Evolutionary conservation across 768 basidiomycete species (phyloP).

Genomic region (Cystobasidium onofrii): DNA sequence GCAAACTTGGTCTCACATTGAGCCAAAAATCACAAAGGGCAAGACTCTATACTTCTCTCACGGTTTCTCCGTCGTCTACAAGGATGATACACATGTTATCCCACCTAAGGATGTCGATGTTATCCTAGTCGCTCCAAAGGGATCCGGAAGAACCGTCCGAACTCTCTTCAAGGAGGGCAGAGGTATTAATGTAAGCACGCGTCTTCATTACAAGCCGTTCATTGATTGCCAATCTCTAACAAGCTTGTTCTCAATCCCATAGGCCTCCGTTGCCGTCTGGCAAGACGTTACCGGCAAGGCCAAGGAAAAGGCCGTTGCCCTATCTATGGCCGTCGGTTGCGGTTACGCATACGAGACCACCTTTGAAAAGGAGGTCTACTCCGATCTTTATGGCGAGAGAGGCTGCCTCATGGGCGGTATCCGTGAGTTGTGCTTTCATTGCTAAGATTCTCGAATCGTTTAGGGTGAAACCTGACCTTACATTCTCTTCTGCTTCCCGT

Average conservation of each 20-base stretch:
- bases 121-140: conserved; percentile 98
- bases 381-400: conserved; percentile 98
- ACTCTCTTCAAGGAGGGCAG: conserved; percentile 99
- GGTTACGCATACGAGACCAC: conserved; percentile 99
- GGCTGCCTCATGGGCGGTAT: conserved; percentile 58
- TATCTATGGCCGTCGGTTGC: conserved; percentile 88
- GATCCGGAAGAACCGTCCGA: conserved; percentile 95
- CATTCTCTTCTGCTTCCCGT: neutral
- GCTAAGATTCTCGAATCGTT: neutral
- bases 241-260: conserved; percentile 38
- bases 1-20: conserved; percentile 79
- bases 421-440: conserved; percentile 52
- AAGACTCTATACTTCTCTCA: conserved; percentile 99
- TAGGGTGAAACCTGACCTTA: no score
- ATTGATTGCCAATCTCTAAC: neutral
- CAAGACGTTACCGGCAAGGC: conserved; percentile 98
- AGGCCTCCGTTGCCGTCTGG: conserved; percentile 80
- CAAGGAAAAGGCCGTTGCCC: conserved; percentile 88
- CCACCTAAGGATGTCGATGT: conserved; percentile 92
- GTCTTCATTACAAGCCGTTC: conserved; percentile 83
- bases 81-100: conserved; percentile 88
- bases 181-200: conserved; percentile 87
- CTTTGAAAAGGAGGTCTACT: conserved; percentile 99
- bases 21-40: conserved; percentile 95
- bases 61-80: conserved; percentile 98